Percentiles rank a stretch among this genome's conserved stretches.
phyloP scores from a whole-genome alignment of 345 rosid genomes.

The Camelina hispida region DNA sequence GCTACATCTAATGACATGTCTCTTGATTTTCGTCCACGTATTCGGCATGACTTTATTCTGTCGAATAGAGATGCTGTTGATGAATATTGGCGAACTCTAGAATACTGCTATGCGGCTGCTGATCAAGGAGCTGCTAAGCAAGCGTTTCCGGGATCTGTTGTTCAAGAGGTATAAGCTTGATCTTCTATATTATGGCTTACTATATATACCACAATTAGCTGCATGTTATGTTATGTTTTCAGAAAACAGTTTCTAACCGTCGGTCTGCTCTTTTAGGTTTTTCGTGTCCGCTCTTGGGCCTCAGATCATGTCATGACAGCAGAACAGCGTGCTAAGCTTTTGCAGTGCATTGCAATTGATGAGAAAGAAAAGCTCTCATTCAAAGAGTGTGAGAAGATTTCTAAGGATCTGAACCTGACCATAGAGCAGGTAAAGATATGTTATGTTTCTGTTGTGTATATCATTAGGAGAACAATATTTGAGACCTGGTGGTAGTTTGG shows the following conservation, averaged over 20 bases:
- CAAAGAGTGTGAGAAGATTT: constrained; percentile 79
- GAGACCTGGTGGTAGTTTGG: constrained; percentile 27
- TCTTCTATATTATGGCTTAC: constrained; percentile 26
- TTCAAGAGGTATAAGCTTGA: constrained; percentile 70
- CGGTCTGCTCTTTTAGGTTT: constrained; percentile 65
- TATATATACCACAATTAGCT: not conserved
- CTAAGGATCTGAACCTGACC: constrained; percentile 80
- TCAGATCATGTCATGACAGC: constrained; percentile 76
- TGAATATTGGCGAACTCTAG: constrained; percentile 93
- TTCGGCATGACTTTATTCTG: constrained; percentile 84
- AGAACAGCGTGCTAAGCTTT: constrained; percentile 77
- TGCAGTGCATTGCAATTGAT: constrained; percentile 52
- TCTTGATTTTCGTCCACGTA: constrained; percentile 89
- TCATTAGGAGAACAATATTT: not conserved
- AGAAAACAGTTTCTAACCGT: constrained; percentile 39
- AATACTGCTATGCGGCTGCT: constrained; percentile 92
- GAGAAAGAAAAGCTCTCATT: constrained; percentile 62
- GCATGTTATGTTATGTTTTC: constrained; percentile 8
- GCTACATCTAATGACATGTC: constrained; percentile 57
- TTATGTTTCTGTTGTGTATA: constrained; percentile 28
- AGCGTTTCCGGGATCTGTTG: constrained; percentile 95
- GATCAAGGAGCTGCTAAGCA: constrained; percentile 79
- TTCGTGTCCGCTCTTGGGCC: constrained; percentile 74
- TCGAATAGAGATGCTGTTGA: constrained; percentile 77
- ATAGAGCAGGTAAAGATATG: constrained; percentile 72